phyloP scores from a whole-genome alignment of 1,139 yeast genomes.

The Diutina catenulata region DNA sequence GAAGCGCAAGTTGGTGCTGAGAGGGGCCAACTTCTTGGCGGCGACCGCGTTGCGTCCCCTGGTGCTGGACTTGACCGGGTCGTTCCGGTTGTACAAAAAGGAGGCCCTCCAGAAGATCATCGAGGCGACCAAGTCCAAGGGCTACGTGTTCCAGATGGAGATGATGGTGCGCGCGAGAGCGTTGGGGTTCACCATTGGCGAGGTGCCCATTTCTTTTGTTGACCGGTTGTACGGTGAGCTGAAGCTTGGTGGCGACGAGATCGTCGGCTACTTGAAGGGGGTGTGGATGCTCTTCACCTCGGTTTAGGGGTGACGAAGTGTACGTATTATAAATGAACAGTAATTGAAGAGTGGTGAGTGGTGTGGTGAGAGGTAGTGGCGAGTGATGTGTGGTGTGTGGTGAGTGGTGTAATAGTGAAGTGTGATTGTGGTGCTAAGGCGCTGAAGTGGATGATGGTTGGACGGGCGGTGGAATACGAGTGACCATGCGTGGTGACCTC shows the following conservation, averaged over 20 bases:
- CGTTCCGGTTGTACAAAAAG: constrained; percentile 68
- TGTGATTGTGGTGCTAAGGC: no score
- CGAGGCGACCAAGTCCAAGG: constrained; percentile 61
- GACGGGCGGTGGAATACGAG: no score
- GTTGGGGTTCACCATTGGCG: constrained; percentile 61
- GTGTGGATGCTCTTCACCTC: constrained; percentile 61
- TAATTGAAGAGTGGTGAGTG: no score
- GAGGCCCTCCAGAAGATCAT: constrained; percentile 57
- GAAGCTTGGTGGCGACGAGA: constrained; percentile 75
- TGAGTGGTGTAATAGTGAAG: no score
- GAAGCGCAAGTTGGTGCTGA: constrained; percentile 65
- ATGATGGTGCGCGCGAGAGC: constrained; percentile 79
- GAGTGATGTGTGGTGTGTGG: no score
- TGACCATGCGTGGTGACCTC: no score
- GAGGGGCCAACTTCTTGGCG: constrained; percentile 77
- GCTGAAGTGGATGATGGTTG: no score
- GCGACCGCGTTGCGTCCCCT: constrained; percentile 60
- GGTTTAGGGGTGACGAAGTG: no score
- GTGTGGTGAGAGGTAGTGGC: no score
- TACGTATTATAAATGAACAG: no score
- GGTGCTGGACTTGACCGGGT: constrained; percentile 70
- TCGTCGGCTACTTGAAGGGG: constrained; percentile 66
- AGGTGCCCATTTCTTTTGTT: constrained; percentile 71
- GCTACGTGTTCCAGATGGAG: constrained; percentile 84
- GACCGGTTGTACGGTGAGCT: constrained; percentile 75